phyloP scores from a whole-genome alignment of 1,284 basidiomycete genomes.

The Ceratobasidium sp. region DNA sequence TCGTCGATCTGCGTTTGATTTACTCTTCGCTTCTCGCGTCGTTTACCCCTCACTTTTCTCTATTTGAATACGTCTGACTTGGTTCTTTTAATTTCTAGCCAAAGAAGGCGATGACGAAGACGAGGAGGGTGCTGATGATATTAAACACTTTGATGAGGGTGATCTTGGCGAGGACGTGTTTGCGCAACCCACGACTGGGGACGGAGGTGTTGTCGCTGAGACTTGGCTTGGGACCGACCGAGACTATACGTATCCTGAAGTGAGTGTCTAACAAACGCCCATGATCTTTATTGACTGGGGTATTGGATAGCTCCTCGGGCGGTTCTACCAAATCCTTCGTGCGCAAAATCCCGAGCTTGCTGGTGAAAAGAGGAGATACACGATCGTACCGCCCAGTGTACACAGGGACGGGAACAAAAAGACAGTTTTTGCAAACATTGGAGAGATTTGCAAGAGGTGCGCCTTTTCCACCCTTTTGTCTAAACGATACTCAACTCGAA shows the following conservation, averaged over 20 bases:
- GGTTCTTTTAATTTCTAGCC: background rate
- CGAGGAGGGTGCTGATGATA: constrained; percentile 62
- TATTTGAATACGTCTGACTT: background rate
- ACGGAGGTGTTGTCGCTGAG: constrained; percentile 74
- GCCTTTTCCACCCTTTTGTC: background rate
- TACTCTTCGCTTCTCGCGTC: too few species aligned
- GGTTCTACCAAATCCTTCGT: constrained; percentile 92
- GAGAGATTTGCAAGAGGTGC: constrained; percentile 91
- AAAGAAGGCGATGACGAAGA: constrained; percentile 64
- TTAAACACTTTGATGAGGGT: constrained; percentile 62
- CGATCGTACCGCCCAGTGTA: constrained; percentile 95
- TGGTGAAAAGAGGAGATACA: constrained; percentile 90
- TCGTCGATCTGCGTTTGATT: too few species aligned
- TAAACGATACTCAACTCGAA: background rate
- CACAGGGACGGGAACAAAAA: constrained; percentile 96
- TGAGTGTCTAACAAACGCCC: constrained; percentile 49
- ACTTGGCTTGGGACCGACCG: constrained; percentile 90
- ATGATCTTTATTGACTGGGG: constrained; percentile 29
- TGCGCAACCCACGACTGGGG: constrained; percentile 56
- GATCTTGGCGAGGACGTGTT: constrained; percentile 89
- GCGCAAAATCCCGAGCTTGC: constrained; percentile 94
- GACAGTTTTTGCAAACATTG: constrained; percentile 94
- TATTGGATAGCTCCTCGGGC: constrained; percentile 76
- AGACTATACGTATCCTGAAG: constrained; percentile 95
- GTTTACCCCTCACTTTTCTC: too few species aligned